Conservation (phyloP, 1,139 yeast species). For the Yamadazyma buinensis region DNA sequence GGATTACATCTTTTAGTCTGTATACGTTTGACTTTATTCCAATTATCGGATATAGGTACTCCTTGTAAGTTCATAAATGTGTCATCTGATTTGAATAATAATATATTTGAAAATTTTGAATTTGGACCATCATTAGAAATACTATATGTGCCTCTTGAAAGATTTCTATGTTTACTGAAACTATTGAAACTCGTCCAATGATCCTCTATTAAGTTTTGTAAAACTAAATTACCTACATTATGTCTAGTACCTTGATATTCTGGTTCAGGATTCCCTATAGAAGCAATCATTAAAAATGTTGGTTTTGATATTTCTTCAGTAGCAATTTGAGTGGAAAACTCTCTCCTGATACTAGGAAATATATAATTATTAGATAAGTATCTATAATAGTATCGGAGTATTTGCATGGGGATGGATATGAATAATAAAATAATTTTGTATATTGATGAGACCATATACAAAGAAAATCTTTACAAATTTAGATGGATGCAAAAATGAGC, state of each 20-base stretch:
- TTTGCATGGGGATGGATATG: constrained; percentile 8
- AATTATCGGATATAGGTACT: constrained; percentile 41
- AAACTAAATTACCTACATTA: constrained; percentile 65
- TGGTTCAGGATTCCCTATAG: constrained; percentile 79
- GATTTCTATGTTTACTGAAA: constrained; percentile 20
- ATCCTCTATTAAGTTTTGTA: constrained; percentile 28
- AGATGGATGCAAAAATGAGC: constrained; percentile 2
- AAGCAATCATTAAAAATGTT: constrained; percentile 43
- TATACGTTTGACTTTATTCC: constrained; percentile 30
- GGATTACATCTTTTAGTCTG: constrained; percentile 20
- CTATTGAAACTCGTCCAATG: constrained; percentile 21
- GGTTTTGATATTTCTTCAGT: background rate
- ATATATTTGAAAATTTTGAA: constrained; percentile 17
- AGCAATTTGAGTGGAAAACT: constrained; percentile 2
- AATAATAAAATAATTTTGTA: background rate
- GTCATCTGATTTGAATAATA: constrained; percentile 43
- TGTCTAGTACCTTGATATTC: constrained; percentile 64
- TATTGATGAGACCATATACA: constrained; percentile 2
- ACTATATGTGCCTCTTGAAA: constrained; percentile 17
- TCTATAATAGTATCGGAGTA: constrained; percentile 7
- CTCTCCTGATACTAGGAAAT: background rate
- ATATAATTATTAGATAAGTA: constrained; percentile 2
- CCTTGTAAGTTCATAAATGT: constrained; percentile 72
- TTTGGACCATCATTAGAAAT: constrained; percentile 14
- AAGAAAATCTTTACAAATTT: too few species aligned